phyloP scores from a whole-genome alignment of 2,329 filamentous ascomycete genomes.

The Grosmannia penicillata region DNA sequence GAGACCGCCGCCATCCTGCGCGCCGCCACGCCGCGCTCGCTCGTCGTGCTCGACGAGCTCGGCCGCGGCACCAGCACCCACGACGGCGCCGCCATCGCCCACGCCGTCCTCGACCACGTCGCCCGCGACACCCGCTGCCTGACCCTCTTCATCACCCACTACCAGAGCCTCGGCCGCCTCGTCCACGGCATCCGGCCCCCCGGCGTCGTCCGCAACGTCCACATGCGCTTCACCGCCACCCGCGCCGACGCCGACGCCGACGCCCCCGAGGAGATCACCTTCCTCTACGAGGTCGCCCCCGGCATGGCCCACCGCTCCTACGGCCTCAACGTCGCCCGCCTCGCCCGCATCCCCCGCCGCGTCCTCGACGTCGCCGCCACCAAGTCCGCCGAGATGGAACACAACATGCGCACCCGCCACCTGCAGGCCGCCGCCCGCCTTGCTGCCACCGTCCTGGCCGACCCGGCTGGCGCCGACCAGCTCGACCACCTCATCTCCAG shows the following conservation, averaged over 20 bases:
- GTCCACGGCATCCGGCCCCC: slow-evolving; percentile 44
- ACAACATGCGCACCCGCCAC: slow-evolving; percentile 48
- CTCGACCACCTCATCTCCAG: slow-evolving; percentile 37
- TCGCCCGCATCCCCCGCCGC: slow-evolving; percentile 65
- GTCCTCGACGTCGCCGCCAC: slow-evolving; percentile 66
- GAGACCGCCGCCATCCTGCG: slow-evolving; percentile 88
- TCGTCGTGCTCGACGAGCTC: slow-evolving; percentile 90
- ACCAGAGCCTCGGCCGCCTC: slow-evolving; percentile 66
- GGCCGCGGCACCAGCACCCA: slow-evolving; percentile 89
- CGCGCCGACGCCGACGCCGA: slow-evolving; percentile 1
- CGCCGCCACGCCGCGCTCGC: slow-evolving; percentile 65
- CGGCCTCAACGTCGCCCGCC: slow-evolving; percentile 77
- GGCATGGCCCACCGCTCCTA: slow-evolving; percentile 91
- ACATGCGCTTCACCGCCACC: slow-evolving; percentile 65
- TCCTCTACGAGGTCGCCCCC: slow-evolving; percentile 82
- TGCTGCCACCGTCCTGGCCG: slow-evolving; percentile 25
- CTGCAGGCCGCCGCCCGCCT: slow-evolving; percentile 34
- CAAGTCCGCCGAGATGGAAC: slow-evolving; percentile 71
- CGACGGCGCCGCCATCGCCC: slow-evolving; percentile 90
- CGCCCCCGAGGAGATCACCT: slow-evolving; percentile 52
- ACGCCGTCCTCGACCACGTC: slow-evolving; percentile 77
- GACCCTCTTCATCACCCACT: slow-evolving; percentile 95
- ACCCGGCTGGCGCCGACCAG: slow-evolving; percentile 19
- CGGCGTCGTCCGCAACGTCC: slow-evolving; percentile 63
- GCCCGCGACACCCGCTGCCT: slow-evolving; percentile 60